phyloP scores from a whole-genome alignment of 2,329 filamentous ascomycete genomes.

The Colletotrichum magnum region DNA sequence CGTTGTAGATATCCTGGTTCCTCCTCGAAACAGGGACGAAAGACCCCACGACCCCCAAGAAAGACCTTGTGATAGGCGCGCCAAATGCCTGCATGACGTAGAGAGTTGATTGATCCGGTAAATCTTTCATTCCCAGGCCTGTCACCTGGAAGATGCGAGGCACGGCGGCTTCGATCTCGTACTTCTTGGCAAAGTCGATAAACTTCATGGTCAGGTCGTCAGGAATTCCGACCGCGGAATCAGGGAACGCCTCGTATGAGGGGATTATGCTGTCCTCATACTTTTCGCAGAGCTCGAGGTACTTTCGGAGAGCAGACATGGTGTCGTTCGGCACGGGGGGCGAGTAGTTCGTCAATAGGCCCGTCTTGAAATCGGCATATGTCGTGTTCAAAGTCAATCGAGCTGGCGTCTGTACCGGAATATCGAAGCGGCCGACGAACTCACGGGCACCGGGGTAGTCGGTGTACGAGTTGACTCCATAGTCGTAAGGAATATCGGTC shows the following conservation, averaged over 20 bases:
- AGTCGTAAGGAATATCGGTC: slow-evolving; percentile 51
- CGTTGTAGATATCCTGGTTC: slow-evolving; percentile 58
- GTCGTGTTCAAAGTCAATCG: slow-evolving; percentile 47
- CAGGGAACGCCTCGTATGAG: slow-evolving; percentile 56
- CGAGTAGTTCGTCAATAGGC: slow-evolving; percentile 47
- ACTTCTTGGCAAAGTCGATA: slow-evolving; percentile 60
- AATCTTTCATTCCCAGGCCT: slow-evolving; percentile 60
- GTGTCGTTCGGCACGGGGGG: slow-evolving; percentile 43
- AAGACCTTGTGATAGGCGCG: slow-evolving; percentile 50
- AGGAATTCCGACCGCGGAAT: slow-evolving; percentile 50
- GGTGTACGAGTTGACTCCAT: slow-evolving; percentile 54
- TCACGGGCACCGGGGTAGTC: slow-evolving; percentile 55
- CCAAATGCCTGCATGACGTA: slow-evolving; percentile 61
- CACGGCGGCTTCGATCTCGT: slow-evolving; percentile 58
- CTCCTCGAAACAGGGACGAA: slow-evolving; percentile 52
- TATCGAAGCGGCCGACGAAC: slow-evolving; percentile 61
- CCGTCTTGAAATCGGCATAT: slow-evolving; percentile 55
- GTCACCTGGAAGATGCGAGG: slow-evolving; percentile 56
- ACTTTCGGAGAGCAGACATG: slow-evolving; percentile 46
- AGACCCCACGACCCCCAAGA: slow-evolving; percentile 47
- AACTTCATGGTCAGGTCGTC: slow-evolving; percentile 47
- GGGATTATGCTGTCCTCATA: slow-evolving; percentile 52
- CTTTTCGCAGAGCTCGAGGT: slow-evolving; percentile 46
- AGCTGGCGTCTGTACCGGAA: slow-evolving; percentile 47
- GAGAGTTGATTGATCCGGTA: slow-evolving; percentile 58